Evolutionary conservation across 1,284 basidiomycete genomes (phyloP).

Genomic region (Amanita bisporigera): DNA sequence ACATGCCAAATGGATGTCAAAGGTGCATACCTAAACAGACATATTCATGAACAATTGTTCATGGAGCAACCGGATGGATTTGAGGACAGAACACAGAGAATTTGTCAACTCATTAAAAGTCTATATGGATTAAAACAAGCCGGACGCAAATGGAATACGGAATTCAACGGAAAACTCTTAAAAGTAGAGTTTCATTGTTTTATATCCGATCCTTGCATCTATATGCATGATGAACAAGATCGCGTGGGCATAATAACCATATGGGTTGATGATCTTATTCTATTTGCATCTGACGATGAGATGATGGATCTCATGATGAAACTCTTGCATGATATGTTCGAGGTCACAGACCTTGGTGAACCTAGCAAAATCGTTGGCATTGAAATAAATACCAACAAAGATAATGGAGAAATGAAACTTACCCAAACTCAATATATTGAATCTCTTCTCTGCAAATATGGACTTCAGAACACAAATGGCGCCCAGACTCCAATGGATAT

Average conservation of each 20-base stretch:
- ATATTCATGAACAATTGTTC: conserved; percentile 21
- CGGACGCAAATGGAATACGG: no score
- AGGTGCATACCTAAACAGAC: conserved; percentile 35
- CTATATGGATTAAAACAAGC: conserved; percentile 32
- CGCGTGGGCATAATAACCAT: no score
- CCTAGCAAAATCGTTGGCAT: no score
- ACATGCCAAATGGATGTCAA: conserved; percentile 40
- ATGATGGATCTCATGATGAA: no score
- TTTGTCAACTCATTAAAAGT: conserved; percentile 13
- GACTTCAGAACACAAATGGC: background rate
- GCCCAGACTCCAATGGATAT: conserved; percentile 4
- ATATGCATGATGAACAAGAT: no score
- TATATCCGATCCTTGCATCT: no score
- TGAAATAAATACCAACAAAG: background rate
- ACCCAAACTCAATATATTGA: conserved; percentile 25
- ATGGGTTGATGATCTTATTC: no score
- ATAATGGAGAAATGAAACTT: conserved; percentile 8
- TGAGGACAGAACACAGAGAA: background rate
- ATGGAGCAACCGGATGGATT: conserved; percentile 30
- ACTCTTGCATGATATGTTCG: no score
- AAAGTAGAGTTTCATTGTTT: no score
- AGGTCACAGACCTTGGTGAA: no score
- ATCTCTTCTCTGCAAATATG: conserved; percentile 15
- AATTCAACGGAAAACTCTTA: no score
- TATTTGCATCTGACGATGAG: no score